Base-by-base conservation (phyloP, 257 asterid species). In the Cordia subcordata region DNA sequence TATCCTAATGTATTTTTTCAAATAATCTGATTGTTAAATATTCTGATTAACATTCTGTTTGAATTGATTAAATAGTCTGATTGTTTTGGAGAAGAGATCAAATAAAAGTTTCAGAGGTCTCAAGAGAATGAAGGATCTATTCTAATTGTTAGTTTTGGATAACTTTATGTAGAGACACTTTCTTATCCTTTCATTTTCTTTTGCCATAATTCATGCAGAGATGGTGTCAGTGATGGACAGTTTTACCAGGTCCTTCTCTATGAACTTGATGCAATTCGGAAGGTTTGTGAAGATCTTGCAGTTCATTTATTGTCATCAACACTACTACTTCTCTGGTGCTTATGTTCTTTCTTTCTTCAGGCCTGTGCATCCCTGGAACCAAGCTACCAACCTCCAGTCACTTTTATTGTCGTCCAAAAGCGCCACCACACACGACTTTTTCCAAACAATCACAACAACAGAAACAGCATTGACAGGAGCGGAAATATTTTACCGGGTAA, bases 161-260 rank as follows among this genome's bases (percentile, higher is more conserved):
- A 6, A 27, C 6, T 27, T 27, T 1, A n/a, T 13, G 10, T 13
- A 19, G 3, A 49, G 54, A 49, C 54, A 49, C 10, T 21, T 49
- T 8, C 27, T 49, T 11, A 49, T 17, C 23, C 23, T 49, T 49
- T 13, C 11, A 2, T 35, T 57, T 19, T 55, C 33, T 16, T 16
- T 18, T 13, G 20, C 15, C 40, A 20, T 14, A 5, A 37, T 49
- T 44, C 55, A 11, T 55, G 11, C 57, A 72, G 77, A 55, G 78
- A 73, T 59, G 78, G 78, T 13, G 78, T 73, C 13, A 68, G 78
- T 20, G 78, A 73, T 44, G 78, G 78, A 21, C 78, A 73, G 45
- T 73, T 73, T 63, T 73, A 73, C 55, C 78, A 73, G 59, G 68
- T 73, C 61, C 68, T 73, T 22, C 67, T 73, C 9, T 73, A 18